Percentiles rank a stretch among this genome's conserved stretches.
Evolutionary conservation across 495 filamentous ascomycete species (phyloP).

Genomic region (Aspergillus sparsus): DNA sequence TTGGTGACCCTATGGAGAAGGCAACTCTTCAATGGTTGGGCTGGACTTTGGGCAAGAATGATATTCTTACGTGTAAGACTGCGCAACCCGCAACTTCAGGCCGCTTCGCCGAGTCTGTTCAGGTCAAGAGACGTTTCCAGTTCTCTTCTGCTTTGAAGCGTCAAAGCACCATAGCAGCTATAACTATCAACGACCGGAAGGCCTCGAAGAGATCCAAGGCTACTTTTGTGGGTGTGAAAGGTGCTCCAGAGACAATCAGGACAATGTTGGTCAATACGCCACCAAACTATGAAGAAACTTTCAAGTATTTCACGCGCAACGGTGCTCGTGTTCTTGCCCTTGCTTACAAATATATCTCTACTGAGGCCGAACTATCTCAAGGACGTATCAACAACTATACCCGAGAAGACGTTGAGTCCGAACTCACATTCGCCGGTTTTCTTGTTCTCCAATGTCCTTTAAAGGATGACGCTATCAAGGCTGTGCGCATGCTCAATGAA

Average conservation of each 20-base stretch:
- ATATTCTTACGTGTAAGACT: slow-evolving; percentile 62
- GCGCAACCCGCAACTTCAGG: slow-evolving; percentile 48
- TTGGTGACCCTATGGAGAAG: slow-evolving; percentile 99
- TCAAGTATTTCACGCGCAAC: slow-evolving; percentile 94
- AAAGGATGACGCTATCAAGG: slow-evolving; percentile 92
- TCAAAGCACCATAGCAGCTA: slow-evolving; percentile 88
- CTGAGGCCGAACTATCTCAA: slow-evolving; percentile 76
- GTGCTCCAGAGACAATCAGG: slow-evolving; percentile 93
- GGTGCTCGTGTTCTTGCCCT: slow-evolving; percentile 92
- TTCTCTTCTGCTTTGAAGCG: slow-evolving; percentile 97
- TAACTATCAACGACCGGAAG: slow-evolving; percentile 65
- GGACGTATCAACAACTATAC: slow-evolving; percentile 87
- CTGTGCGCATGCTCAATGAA: slow-evolving; percentile 96
- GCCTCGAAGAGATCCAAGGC: slow-evolving; percentile 71
- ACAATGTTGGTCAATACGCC: slow-evolving; percentile 86
- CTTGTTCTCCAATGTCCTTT: slow-evolving; percentile 92
- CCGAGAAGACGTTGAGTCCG: slow-evolving; percentile 86
- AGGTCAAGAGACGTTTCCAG: slow-evolving; percentile 95
- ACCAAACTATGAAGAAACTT: slow-evolving; percentile 93
- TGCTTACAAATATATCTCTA: slow-evolving; percentile 85
- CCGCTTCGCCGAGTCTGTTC: slow-evolving; percentile 63
- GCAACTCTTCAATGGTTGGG: slow-evolving; percentile 86
- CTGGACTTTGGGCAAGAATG: slow-evolving; percentile 87
- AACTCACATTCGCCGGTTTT: slow-evolving; percentile 89
- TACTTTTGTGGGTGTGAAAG: slow-evolving; percentile 94